phyloP scores from a whole-genome alignment of 805 yeast genomes.

The Kazachstania bromeliacearum region DNA sequence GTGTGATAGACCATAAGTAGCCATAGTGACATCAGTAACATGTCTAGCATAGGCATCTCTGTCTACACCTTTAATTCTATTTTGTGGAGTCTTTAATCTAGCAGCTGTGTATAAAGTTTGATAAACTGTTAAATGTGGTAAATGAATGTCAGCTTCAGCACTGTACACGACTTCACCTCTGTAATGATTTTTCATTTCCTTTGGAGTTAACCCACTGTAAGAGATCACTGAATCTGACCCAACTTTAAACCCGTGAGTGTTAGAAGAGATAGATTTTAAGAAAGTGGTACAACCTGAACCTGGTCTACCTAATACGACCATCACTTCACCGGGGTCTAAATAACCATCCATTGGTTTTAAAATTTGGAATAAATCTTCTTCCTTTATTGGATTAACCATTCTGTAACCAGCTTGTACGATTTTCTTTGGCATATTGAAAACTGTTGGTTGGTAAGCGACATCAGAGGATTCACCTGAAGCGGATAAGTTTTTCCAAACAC shows the following conservation, averaged over 20 bases:
- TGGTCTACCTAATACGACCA: slow-evolving; percentile 66
- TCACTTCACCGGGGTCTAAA: slow-evolving; percentile 52
- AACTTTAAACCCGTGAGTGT: slow-evolving; percentile 51
- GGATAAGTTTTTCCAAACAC: slow-evolving; percentile 48
- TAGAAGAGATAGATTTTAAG: slow-evolving; percentile 48
- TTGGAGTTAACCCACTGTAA: slow-evolving; percentile 45
- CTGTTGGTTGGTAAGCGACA: slow-evolving; percentile 56
- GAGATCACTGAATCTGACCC: slow-evolving; percentile 38
- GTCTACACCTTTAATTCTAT: slow-evolving; percentile 45
- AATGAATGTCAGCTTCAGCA: slow-evolving; percentile 60
- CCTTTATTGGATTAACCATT: slow-evolving; percentile 14
- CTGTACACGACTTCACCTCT: slow-evolving; percentile 65
- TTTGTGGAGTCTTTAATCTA: slow-evolving; percentile 48
- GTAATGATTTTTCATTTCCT: slow-evolving; percentile 42
- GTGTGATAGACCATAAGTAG: slow-evolving; percentile 51
- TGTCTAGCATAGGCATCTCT: slow-evolving; percentile 48
- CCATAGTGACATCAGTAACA: slow-evolving; percentile 46
- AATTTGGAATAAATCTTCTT: slow-evolving; percentile 36
- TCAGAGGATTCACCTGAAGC: slow-evolving; percentile 61
- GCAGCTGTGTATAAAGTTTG: slow-evolving; percentile 59
- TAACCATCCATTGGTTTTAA: slow-evolving; percentile 59
- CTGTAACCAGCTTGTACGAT: slow-evolving; percentile 40
- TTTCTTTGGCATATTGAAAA: slow-evolving; percentile 40
- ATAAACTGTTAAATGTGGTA: slow-evolving; percentile 59
- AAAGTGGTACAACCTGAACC: slow-evolving; percentile 70